phyloP scores from a whole-genome alignment of 352 stramenopile genomes.

The Globisporangium emineosum region DNA sequence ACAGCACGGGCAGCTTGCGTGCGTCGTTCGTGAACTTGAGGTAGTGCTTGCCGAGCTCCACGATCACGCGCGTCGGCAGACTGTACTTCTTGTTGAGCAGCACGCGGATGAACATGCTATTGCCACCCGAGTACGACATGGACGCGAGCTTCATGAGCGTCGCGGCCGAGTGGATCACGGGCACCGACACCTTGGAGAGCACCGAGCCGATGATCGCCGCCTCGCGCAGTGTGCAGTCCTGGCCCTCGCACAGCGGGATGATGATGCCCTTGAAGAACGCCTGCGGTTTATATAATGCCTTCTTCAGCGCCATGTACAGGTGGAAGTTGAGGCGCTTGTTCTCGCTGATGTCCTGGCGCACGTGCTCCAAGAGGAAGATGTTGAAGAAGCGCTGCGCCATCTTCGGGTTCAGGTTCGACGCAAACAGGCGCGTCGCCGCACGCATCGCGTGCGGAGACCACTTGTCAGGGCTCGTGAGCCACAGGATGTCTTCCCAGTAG shows the following conservation, averaged over 20 bases:
- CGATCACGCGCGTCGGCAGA: conserved; percentile 96
- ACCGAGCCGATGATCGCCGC: conserved; percentile 97
- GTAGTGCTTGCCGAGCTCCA: conserved; percentile 96
- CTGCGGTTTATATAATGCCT: conserved; percentile 98
- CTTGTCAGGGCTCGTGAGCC: conserved; percentile 95
- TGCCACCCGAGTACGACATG: conserved; percentile 96
- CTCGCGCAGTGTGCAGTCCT: conserved; percentile 96
- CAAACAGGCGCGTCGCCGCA: conserved; percentile 97
- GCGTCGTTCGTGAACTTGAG: conserved; percentile 87
- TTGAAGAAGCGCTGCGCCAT: conserved; percentile 99
- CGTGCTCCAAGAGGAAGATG: conserved; percentile 95
- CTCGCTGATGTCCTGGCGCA: conserved; percentile 96
- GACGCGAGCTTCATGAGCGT: conserved; percentile 98
- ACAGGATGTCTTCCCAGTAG: conserved; percentile 99
- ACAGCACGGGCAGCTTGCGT: conserved; percentile 95
- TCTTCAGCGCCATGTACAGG: conserved; percentile 98
- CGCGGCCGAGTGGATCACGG: conserved; percentile 97
- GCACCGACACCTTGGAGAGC: conserved; percentile 97
- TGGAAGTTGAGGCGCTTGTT: conserved; percentile 99
- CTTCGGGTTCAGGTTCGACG: conserved; percentile 99
- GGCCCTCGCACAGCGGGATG: conserved; percentile 94
- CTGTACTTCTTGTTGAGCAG: conserved; percentile 99
- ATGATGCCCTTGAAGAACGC: conserved; percentile 99
- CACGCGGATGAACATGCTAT: conserved; percentile 98
- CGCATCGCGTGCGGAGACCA: conserved; percentile 99